Percentiles rank a stretch among this genome's conserved stretches.
These are phyloP conservation scores for Quercus variabilis DNA, from an alignment of 306 rosid genomes.

Conservation along the genomic window DNA sequence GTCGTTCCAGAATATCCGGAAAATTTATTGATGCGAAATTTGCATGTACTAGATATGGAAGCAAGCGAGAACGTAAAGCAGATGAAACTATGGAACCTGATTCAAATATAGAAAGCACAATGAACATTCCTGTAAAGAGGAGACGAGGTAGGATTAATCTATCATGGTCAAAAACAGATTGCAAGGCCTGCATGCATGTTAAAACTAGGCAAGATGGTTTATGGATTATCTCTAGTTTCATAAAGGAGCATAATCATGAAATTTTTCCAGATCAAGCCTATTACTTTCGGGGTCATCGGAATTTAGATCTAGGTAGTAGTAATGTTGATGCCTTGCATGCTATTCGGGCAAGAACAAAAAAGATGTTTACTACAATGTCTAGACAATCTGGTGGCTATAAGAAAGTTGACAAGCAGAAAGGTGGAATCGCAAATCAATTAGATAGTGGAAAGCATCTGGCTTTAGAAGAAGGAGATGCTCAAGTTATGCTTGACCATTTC, in stretches of 20 bases:
- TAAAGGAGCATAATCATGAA: constrained; percentile 52
- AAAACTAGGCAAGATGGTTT: constrained; percentile 38
- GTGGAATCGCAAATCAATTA: constrained; percentile 11
- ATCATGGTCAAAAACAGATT: constrained; percentile 41
- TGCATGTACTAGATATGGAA: constrained; percentile 46
- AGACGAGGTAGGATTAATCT: constrained; percentile 40
- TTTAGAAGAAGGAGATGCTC: constrained; percentile 41
- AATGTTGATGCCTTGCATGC: constrained; percentile 24
- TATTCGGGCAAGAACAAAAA: constrained; percentile 36
- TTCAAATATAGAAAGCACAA: constrained; percentile 12
- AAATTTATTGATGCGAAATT: constrained; percentile 52
- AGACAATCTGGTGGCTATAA: constrained; percentile 18
- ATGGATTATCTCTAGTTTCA: constrained; percentile 34
- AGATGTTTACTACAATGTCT: constrained; percentile 25
- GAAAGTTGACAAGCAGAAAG: constrained; percentile 22
- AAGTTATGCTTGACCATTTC: constrained; percentile 35
- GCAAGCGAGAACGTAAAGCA: constrained; percentile 21
- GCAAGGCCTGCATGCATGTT: constrained; percentile 50
- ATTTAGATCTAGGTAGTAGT: constrained; percentile 18
- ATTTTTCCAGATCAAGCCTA: constrained; percentile 35
- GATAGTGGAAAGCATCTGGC: constrained; percentile 18
- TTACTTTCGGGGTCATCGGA: constrained; percentile 36
- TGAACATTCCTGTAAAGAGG: constrained; percentile 27
- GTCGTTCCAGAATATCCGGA: constrained; percentile 46
- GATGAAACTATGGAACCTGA: constrained; percentile 24